Base-by-base conservation (phyloP, 805 yeast species). In the Candida yuanshanica region DNA sequence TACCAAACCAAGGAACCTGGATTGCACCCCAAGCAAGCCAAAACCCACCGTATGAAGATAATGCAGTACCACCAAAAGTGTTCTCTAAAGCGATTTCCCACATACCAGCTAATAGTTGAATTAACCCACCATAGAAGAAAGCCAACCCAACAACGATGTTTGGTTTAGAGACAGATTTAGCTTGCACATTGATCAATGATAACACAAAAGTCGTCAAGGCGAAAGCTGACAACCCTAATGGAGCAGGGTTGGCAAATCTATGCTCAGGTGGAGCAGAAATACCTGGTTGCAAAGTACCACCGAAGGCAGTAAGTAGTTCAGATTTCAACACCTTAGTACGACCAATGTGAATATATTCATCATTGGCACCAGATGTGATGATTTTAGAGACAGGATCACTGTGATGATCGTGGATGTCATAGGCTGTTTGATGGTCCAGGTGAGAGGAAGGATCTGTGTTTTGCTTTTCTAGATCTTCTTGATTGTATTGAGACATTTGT, bases 221-320 rank as follows among this genome's bases (percentile, higher is more conserved):
- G 53, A 80, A 80, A 0, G 75, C 84, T 31, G 70, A 63, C 37
- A 81, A 56, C 9, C 86, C 87, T 32, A 80, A 60, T 7, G 86
- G 83, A 26, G 81, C 81, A 12, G 86, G 83, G 55, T 79, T 79
- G 35, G 77, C 86, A 50, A 80, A 69, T 48, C 71, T 70, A 51
- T 81, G 79, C 8, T 65, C 56, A 13, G 91, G 73, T 5, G 77
- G 72, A n/a, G 74, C 70, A 22, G 75, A 60, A 42, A 68, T 36
- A 69, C 87, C 91, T 20, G 93, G 87, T 50, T 80, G 79, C 58
- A 84, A 65, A 16, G 83, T 72, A 80, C 96, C 96, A 61, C 95
- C 96, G 49, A 83, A 83, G 2, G 91, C 91, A 20, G 62, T 62
- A 39, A 68, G 63, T 42, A 83, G 67, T 38, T 83, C 90, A 39